Conservation (phyloP, 225 moss, liverwort and hornwort species). For the Physcomitrellopsis africana region DNA sequence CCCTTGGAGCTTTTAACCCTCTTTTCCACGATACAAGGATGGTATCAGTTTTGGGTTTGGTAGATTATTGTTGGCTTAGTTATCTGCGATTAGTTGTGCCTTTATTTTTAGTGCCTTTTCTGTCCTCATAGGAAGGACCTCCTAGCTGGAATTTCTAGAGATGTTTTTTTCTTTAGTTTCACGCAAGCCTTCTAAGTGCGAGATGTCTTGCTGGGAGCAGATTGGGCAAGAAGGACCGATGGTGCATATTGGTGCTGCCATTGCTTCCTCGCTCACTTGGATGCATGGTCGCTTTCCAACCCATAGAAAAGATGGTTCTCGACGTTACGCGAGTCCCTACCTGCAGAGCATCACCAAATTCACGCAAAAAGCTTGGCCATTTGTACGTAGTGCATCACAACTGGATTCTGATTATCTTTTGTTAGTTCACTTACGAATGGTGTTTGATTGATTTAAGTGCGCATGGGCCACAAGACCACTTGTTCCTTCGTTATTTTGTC, state of each 20-base stretch:
- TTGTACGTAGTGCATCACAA: conserved; percentile 50
- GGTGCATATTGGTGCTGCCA: conserved; percentile 87
- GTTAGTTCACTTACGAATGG: not conserved
- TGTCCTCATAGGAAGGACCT: not conserved
- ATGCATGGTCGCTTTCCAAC: conserved; percentile 84
- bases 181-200: conserved; percentile 9
- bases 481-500: not conserved
- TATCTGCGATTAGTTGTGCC: not conserved
- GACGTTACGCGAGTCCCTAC: conserved; percentile 40
- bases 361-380: conserved; percentile 59
- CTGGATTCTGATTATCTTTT: not conserved
- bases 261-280: conserved; percentile 87
- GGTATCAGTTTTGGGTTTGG: not conserved
- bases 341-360: conserved; percentile 56
- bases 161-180: not conserved
- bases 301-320: conserved; percentile 44
- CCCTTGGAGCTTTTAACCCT: not conserved
- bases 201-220: conserved; percentile 37
- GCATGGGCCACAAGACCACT: not conserved
- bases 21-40: conserved; percentile 20
- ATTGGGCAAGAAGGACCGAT: conserved; percentile 95
- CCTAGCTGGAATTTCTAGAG: not conserved
- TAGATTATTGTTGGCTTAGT: no score
- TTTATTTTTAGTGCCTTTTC: not conserved
- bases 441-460: not conserved